Evolutionary conservation across 495 filamentous ascomycete genomes (phyloP).

Genomic region (Talaromyces trachyspermus): DNA sequence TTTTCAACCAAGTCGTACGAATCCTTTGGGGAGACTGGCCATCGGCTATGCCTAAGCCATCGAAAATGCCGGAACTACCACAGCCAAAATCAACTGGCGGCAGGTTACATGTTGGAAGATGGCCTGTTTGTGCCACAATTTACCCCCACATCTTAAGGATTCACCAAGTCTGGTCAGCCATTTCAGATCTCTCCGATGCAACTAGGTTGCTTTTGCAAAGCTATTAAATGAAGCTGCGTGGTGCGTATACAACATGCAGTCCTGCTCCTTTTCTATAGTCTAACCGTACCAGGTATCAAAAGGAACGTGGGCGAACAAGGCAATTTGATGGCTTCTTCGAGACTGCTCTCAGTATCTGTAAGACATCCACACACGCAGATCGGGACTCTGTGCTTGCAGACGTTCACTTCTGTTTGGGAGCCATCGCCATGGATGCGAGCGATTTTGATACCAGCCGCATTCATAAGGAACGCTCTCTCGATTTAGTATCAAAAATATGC

Average conservation of each 20-base stretch:
- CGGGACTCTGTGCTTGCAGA: conserved; percentile 14
- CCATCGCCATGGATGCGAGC: conserved; percentile 11
- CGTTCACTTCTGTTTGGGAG: conserved; percentile 14
- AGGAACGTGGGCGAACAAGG: conserved; percentile 12
- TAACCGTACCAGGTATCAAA: conserved; percentile 11
- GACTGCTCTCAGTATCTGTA: conserved; percentile 9
- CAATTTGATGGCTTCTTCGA: conserved; percentile 15
- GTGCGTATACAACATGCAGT: conserved; percentile 6
- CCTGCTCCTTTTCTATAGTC: background rate
- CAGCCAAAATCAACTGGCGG: conserved; percentile 13
- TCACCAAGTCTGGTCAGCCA: conserved; percentile 12
- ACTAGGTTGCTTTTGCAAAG: conserved; percentile 13
- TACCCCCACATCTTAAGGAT: conserved; percentile 19
- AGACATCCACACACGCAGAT: conserved; percentile 9
- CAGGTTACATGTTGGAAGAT: conserved; percentile 14
- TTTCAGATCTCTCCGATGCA: conserved; percentile 6
- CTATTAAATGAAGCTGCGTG: conserved; percentile 18
- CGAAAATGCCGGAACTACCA: conserved; percentile 16
- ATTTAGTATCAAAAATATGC: conserved; percentile 9
- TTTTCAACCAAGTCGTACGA: conserved; percentile 14
- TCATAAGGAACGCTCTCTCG: conserved; percentile 11
- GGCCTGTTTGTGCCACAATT: conserved; percentile 19
- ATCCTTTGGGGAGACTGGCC: conserved; percentile 17
- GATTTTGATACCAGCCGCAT: conserved; percentile 8
- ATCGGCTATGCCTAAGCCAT: conserved; percentile 14